Percentiles rank a stretch among this genome's conserved stretches.
These are phyloP conservation scores for Lentinula novae-zelandiae DNA, from an alignment of 1,284 basidiomycete species.

Conservation along the genomic window DNA sequence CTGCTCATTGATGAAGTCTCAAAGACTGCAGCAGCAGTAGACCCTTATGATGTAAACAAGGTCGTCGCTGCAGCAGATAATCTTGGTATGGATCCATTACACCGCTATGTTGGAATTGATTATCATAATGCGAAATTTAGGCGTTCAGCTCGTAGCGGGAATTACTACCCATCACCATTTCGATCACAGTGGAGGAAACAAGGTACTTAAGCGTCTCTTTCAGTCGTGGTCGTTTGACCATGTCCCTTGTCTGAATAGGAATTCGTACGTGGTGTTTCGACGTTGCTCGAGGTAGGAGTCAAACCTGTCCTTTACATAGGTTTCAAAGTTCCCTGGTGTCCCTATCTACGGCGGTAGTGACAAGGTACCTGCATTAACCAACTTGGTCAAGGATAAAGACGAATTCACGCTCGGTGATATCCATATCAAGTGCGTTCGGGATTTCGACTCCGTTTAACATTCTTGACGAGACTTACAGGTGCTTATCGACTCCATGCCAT, in stretches of 20 bases:
- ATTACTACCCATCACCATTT: slow-evolving; percentile 88
- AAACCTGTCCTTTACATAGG: slow-evolving; percentile 33
- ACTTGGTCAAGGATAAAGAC: slow-evolving; percentile 76
- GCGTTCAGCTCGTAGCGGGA: slow-evolving; percentile 69
- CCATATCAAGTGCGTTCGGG: slow-evolving; percentile 52
- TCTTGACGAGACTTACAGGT: slow-evolving; percentile 39
- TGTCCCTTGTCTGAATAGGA: slow-evolving; percentile 30
- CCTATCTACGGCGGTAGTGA: slow-evolving; percentile 86
- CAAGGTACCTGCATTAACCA: slow-evolving; percentile 64
- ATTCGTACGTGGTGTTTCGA: slow-evolving; percentile 43
- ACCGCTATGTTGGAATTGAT: background rate
- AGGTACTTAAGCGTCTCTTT: slow-evolving; percentile 24
- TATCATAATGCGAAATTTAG: slow-evolving; percentile 16
- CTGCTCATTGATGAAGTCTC: slow-evolving; percentile 73
- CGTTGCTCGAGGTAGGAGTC: background rate
- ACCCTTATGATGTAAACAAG: slow-evolving; percentile 81
- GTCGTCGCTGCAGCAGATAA: slow-evolving; percentile 66
- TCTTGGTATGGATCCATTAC: slow-evolving; percentile 27
- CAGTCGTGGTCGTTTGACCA: background rate
- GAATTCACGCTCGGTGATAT: slow-evolving; percentile 74
- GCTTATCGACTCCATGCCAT: slow-evolving; percentile 91
- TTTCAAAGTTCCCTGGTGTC: slow-evolving; percentile 55
- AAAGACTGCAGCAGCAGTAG: slow-evolving; percentile 73
- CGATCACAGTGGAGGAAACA: slow-evolving; percentile 62
- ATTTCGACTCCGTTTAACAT: background rate